Evolutionary conservation across 2,329 filamentous ascomycete species (phyloP).

Genomic region (Ascochyta rabiei): DNA sequence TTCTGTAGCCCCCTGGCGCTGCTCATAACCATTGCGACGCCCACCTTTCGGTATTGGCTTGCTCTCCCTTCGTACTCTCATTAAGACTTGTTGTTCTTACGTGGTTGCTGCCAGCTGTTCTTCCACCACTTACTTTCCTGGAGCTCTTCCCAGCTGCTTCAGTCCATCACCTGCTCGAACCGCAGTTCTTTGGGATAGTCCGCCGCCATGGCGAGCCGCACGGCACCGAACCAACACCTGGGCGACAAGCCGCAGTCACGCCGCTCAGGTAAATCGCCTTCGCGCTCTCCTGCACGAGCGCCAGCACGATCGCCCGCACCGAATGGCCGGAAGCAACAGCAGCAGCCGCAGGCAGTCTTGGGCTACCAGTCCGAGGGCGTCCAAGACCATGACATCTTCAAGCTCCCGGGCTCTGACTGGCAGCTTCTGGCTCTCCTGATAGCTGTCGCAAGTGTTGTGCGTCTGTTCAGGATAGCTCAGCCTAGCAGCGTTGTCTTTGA

Average conservation of each 20-base stretch:
- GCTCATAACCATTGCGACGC: constrained; percentile 31
- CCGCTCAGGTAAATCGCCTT: constrained; percentile 44
- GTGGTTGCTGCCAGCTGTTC: constrained; percentile 17
- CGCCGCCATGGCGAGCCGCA: constrained; percentile 47
- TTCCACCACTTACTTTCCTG: constrained; percentile 13
- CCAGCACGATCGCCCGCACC: constrained; percentile 23
- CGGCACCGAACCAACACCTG: constrained; percentile 38
- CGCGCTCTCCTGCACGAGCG: constrained; percentile 38
- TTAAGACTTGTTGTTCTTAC: constrained; percentile 31
- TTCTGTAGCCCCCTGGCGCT: constrained; percentile 30
- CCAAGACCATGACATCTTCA: constrained; percentile 88
- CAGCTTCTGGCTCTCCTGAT: constrained; percentile 75
- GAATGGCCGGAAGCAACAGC: constrained; percentile 41
- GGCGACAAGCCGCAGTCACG: constrained; percentile 40
- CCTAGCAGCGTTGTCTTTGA: constrained; percentile 97
- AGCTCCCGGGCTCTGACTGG: constrained; percentile 84
- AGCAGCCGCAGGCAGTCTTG: constrained; percentile 32
- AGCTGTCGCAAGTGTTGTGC: constrained; percentile 75
- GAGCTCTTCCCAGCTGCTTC: constrained; percentile 20
- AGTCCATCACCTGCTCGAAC: constrained; percentile 28
- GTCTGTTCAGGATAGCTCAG: constrained; percentile 94
- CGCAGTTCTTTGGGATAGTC: constrained; percentile 23
- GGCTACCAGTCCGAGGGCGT: constrained; percentile 81
- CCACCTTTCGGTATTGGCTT: constrained; percentile 29
- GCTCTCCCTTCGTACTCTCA: constrained; percentile 43